A percentile compares a stretch with the other conserved stretches of the same genome.
Evolutionary conservation across 495 filamentous ascomycete species (phyloP).

Genomic region (Aspergillus diversus): DNA sequence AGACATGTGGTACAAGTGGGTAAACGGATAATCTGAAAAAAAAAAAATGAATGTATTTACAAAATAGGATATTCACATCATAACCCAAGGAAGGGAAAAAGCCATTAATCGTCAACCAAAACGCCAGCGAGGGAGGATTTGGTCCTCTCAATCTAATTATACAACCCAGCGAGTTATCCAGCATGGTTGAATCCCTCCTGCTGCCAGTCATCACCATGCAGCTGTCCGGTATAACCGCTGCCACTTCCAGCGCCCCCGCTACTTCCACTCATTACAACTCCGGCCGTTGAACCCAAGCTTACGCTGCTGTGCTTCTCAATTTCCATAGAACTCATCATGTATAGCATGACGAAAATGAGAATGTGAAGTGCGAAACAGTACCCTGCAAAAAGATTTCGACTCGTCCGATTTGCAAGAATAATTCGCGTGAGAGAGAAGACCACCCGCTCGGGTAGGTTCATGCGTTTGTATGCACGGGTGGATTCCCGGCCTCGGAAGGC

Average conservation of each 20-base stretch:
- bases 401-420: slow-evolving; percentile 86
- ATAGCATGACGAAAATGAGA: slow-evolving; percentile 82
- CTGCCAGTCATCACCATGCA: slow-evolving; percentile 63
- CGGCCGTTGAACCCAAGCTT: slow-evolving; percentile 48
- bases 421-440: slow-evolving; percentile 91
- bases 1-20: too few relatives aligned
- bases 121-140: background rate
- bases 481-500: slow-evolving; percentile 92
- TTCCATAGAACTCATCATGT: slow-evolving; percentile 73
- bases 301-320: slow-evolving; percentile 58
- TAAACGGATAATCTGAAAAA: too few relatives aligned
- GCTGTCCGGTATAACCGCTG: slow-evolving; percentile 41
- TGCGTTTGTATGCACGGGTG: slow-evolving; percentile 88
- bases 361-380: slow-evolving; percentile 91
- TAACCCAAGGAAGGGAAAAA: background rate
- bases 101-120: slow-evolving; percentile 3
- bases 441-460: slow-evolving; percentile 87
- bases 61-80: too few relatives aligned
- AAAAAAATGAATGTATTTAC: too few relatives aligned
- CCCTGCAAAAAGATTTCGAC: slow-evolving; percentile 90
- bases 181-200: slow-evolving; percentile 58
- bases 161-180: slow-evolving; percentile 21
- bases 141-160: slow-evolving; percentile 11
- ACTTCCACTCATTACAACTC: slow-evolving; percentile 45
- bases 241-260: slow-evolving; percentile 33